Percentiles rank a stretch among this genome's conserved stretches.
phyloP scores from a whole-genome alignment of 331 rosid species.

The Rosa hybrid region DNA sequence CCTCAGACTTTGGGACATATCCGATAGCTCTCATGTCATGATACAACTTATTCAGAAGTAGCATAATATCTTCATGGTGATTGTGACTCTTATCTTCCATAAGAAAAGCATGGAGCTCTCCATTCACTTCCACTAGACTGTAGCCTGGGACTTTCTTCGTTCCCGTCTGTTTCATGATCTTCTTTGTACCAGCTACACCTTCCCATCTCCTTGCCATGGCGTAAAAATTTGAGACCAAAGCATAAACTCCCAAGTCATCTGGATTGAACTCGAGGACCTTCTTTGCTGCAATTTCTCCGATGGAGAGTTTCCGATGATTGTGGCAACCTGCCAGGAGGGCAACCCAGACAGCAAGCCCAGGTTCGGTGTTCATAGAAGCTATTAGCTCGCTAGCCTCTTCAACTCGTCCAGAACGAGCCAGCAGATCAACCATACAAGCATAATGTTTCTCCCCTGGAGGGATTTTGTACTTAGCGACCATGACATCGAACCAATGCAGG shows the following conservation, averaged over 20 bases:
- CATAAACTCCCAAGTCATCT: slow-evolving; percentile 35
- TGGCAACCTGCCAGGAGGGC: slow-evolving; percentile 50
- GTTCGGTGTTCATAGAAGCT: slow-evolving; percentile 28
- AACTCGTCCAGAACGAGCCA: slow-evolving; percentile 45
- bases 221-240: slow-evolving; percentile 45
- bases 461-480: slow-evolving; percentile 37
- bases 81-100: slow-evolving; percentile 44
- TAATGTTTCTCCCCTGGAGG: slow-evolving; percentile 43
- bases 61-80: slow-evolving; percentile 25
- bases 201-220: slow-evolving; percentile 42
- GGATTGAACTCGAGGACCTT: slow-evolving; percentile 41
- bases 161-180: slow-evolving; percentile 35
- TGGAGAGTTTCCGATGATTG: slow-evolving; percentile 22
- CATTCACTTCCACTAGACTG: slow-evolving; percentile 48
- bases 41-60: slow-evolving; percentile 32
- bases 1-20: slow-evolving; percentile 15
- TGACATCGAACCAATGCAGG: slow-evolving; percentile 36
- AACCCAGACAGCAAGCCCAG: slow-evolving; percentile 42
- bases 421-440: slow-evolving; percentile 50
- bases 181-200: slow-evolving; percentile 36
- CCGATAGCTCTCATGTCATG: slow-evolving; percentile 32
- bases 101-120: slow-evolving; percentile 45
- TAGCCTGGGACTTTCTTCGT: slow-evolving; percentile 44
- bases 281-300: slow-evolving; percentile 39
- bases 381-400: slow-evolving; percentile 46